Percentiles rank a stretch among this genome's conserved stretches.
Evolutionary conservation across 441 rosid genomes (phyloP).

Genomic region (Melastoma candidum): DNA sequence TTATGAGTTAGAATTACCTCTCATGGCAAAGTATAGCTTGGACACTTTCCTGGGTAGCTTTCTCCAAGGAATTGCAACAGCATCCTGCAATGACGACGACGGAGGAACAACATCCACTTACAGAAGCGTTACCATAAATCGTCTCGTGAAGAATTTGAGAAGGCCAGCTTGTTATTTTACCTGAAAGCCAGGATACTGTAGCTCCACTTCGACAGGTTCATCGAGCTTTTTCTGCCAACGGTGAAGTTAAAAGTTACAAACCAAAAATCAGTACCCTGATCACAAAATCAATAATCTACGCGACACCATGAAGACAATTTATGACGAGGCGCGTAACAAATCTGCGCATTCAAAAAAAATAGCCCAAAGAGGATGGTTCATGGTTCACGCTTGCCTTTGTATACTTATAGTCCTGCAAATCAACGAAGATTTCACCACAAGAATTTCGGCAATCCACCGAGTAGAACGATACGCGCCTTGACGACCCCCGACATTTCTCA

Average conservation of each 20-base stretch:
- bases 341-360: too few species aligned
- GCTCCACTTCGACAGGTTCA: conserved; percentile 41
- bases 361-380: not conserved
- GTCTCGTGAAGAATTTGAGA: too few species aligned
- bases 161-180: conserved; percentile 20
- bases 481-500: conserved; percentile 55
- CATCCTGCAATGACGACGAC: conserved; percentile 32
- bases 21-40: conserved; percentile 71
- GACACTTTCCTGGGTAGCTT: conserved; percentile 49
- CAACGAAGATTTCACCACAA: conserved; percentile 78
- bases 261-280: not conserved
- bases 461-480: conserved; percentile 74
- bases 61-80: conserved; percentile 64
- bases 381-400: conserved; percentile 31
- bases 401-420: conserved; percentile 53
- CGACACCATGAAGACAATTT: too few species aligned
- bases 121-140: too few species aligned
- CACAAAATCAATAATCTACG: too few species aligned
- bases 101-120: too few species aligned
- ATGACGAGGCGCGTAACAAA: too few species aligned
- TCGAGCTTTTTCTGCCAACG: conserved; percentile 53
- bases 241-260: conserved; percentile 6
- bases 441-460: conserved; percentile 68
- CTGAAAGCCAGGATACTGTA: conserved; percentile 64
- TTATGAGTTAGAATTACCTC: conserved; percentile 36